Evolutionary conservation across 768 basidiomycete species (phyloP).

Genomic region (Pleurotus tuber-regium): DNA sequence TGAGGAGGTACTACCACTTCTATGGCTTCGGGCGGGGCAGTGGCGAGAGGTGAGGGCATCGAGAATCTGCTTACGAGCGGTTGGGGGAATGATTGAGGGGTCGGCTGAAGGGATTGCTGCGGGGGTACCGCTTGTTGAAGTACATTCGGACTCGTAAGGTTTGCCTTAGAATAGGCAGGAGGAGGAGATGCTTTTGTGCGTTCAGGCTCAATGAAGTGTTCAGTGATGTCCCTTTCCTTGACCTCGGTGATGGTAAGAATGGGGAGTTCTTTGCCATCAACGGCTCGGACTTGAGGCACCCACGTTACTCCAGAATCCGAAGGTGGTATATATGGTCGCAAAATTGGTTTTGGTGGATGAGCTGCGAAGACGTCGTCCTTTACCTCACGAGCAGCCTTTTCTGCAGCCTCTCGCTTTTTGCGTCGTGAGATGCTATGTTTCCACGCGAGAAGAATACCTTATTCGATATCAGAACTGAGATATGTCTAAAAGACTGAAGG

Average conservation of each 20-base stretch:
- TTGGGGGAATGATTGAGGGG: neutral
- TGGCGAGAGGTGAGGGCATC: neutral
- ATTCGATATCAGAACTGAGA: neutral
- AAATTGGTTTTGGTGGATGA: slow-evolving; percentile 7
- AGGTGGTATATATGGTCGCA: slow-evolving; percentile 1
- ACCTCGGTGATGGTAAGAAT: neutral
- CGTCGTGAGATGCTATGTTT: neutral
- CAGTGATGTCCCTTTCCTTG: slow-evolving; percentile 1
- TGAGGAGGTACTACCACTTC: neutral
- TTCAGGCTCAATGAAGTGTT: neutral
- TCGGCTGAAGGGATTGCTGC: neutral
- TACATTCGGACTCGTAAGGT: neutral
- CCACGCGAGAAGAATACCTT: slow-evolving; percentile 3
- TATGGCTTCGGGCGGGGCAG: neutral
- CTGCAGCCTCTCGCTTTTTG: neutral
- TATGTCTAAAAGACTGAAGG: neutral
- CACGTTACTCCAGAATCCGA: slow-evolving; percentile 1
- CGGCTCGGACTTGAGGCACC: neutral
- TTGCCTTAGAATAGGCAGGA: neutral
- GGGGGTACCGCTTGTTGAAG: neutral
- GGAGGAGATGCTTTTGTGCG: neutral
- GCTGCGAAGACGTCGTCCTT: slow-evolving; percentile 9
- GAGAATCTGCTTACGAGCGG: slow-evolving; percentile 4
- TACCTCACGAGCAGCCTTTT: neutral
- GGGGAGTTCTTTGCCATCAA: neutral